Conservation (phyloP, 2,329 filamentous ascomycete genomes). For the Hypoxylon sp. region DNA sequence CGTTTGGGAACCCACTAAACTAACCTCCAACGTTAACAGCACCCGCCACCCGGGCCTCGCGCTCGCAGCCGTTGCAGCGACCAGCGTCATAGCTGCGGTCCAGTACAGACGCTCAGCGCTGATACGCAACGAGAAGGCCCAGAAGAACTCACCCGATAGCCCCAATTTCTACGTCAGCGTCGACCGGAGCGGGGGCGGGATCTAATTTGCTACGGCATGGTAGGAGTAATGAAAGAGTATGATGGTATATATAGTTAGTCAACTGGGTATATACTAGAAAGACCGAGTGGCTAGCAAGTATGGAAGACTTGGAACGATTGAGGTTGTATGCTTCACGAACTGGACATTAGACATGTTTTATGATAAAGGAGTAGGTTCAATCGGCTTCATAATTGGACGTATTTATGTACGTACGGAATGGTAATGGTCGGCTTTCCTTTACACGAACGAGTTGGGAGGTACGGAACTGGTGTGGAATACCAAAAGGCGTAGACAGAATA, state of each 20-base stretch:
- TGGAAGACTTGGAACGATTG: not conserved
- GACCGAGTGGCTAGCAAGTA: not conserved
- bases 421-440: conserved; percentile 7
- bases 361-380: not conserved
- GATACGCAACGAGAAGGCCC: conserved; percentile 59
- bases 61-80: conserved; percentile 52
- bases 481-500: conserved; percentile 9
- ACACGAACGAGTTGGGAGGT: not conserved
- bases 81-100: conserved; percentile 50
- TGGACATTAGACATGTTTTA: conserved; percentile 10
- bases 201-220: conserved; percentile 32
- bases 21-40: conserved; percentile 22
- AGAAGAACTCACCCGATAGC: conserved; percentile 54
- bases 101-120: conserved; percentile 56
- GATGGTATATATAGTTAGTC: not conserved
- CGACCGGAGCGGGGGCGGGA: conserved; percentile 62
- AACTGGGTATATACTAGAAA: not conserved
- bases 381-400: conserved; percentile 4
- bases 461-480: not conserved
- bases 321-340: conserved; percentile 3
- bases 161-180: conserved; percentile 64
- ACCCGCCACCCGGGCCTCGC: conserved; percentile 58
- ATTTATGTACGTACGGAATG: conserved; percentile 2
- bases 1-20: conserved; percentile 3
- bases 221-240: not conserved